A percentile compares a stretch with the other conserved stretches of the same genome.
These are phyloP conservation scores for Suillus cothurnatus DNA, from an alignment of 768 basidiomycete genomes.

Conservation along the genomic window DNA sequence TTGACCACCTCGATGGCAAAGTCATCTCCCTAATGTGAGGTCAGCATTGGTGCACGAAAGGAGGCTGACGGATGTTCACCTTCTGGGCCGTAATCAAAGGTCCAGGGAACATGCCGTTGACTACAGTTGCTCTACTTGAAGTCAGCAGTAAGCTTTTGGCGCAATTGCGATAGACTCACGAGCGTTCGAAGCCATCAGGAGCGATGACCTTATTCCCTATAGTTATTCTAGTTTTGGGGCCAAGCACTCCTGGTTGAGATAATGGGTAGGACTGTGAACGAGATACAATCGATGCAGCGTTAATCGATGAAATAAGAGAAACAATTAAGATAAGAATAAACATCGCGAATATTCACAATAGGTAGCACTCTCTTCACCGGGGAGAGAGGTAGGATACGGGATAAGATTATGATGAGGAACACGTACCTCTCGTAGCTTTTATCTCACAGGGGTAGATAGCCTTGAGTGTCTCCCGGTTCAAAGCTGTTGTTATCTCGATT, in stretches of 20 bases:
- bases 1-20: constrained; percentile 50
- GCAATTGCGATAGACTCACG: constrained; percentile 30
- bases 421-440: not conserved
- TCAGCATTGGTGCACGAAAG: constrained; percentile 2
- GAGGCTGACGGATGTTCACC: constrained; percentile 8
- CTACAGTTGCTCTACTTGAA: constrained; percentile 40
- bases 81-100: constrained; percentile 46
- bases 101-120: constrained; percentile 46
- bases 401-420: not conserved
- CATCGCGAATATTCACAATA: constrained; percentile 14
- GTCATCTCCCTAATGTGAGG: constrained; percentile 33
- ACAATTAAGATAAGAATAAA: constrained; percentile 8
- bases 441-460: not conserved
- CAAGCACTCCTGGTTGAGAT: constrained; percentile 15
- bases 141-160: not conserved
- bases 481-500: not conserved
- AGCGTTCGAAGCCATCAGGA: constrained; percentile 48
- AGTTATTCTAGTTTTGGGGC: constrained; percentile 27
- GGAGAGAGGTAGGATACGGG: not conserved
- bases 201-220: constrained; percentile 43
- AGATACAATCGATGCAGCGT: constrained; percentile 22
- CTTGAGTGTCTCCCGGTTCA: not conserved
- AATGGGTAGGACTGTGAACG: constrained; percentile 15
- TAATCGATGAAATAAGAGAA: constrained; percentile 9
- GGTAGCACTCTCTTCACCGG: not conserved